phyloP scores from a whole-genome alignment of 2,329 filamentous ascomycete species.

The Epichloe elymi region DNA sequence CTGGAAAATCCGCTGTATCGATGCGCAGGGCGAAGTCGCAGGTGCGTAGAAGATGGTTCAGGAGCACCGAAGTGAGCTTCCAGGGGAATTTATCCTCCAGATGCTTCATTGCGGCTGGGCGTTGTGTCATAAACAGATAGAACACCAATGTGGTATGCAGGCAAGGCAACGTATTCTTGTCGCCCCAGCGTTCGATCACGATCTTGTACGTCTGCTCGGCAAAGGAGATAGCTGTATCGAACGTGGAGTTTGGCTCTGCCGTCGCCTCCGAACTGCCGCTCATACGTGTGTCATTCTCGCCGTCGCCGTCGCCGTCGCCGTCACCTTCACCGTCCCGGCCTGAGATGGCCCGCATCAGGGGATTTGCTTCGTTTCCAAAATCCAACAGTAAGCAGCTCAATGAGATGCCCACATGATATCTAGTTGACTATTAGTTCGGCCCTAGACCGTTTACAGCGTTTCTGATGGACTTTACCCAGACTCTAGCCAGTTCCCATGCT shows the following conservation, averaged over 20 bases:
- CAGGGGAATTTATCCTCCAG: conserved; percentile 37
- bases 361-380: conserved; percentile 28
- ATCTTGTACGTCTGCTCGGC: conserved; percentile 30
- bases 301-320: conserved; percentile 10
- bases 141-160: conserved; percentile 51
- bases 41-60: conserved; percentile 23
- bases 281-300: conserved; percentile 14
- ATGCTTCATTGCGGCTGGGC: conserved; percentile 1
- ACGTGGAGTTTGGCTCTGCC: conserved; percentile 12
- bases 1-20: conserved; percentile 32
- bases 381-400: conserved; percentile 20
- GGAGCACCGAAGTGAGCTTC: conserved; percentile 26
- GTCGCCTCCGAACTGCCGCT: conserved; percentile 13
- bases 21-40: conserved; percentile 22
- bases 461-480: conserved; percentile 21
- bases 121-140: conserved; percentile 29
- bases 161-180: conserved; percentile 47
- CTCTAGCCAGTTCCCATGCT: conserved; percentile 37
- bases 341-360: conserved; percentile 28
- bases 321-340: conserved; percentile 16
- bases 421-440: conserved; percentile 5
- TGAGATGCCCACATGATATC: conserved; percentile 22
- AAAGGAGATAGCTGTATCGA: conserved; percentile 26
- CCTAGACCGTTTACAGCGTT: not conserved
- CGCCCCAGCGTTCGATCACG: conserved; percentile 37